These are phyloP conservation scores for Raphanus sativus DNA, from an alignment of 345 rosid genomes.

Conservation along the genomic window DNA sequence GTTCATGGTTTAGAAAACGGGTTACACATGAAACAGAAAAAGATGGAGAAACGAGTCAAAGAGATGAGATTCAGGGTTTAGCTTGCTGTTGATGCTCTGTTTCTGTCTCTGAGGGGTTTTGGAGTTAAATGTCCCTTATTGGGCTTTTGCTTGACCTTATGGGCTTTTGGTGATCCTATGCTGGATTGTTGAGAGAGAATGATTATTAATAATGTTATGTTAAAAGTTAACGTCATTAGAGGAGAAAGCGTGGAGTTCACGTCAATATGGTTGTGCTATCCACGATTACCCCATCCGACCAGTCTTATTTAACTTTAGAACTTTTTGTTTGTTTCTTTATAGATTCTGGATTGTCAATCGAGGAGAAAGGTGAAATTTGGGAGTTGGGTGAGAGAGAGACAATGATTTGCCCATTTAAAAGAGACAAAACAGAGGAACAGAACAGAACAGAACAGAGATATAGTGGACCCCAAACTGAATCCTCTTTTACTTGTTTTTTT, in stretches of 20 bases:
- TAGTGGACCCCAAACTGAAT: slow-evolving; percentile 24
- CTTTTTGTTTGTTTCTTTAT: background rate
- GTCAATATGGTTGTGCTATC: slow-evolving; percentile 25
- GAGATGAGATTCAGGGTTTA: background rate
- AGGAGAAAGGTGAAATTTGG: background rate
- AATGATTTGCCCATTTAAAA: slow-evolving; percentile 6
- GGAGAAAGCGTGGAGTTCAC: slow-evolving; percentile 30
- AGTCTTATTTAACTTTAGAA: background rate
- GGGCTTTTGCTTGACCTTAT: slow-evolving; percentile 22
- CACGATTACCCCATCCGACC: slow-evolving; percentile 24
- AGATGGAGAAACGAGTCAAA: background rate
- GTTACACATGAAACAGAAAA: background rate
- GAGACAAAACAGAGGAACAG: slow-evolving; percentile 21
- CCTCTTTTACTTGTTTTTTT: background rate
- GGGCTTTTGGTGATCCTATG: background rate
- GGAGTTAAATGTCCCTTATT: background rate
- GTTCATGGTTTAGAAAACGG: background rate
- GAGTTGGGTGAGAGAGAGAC: background rate
- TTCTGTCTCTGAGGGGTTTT: too few species aligned
- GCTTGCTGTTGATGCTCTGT: too few species aligned
- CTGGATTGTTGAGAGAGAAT: background rate
- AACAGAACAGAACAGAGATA: background rate
- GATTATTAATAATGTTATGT: background rate
- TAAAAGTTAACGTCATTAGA: background rate
- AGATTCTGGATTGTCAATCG: background rate